phyloP scores from a whole-genome alignment of 2,329 filamentous ascomycete species.

The Plectosphaerella cucumerina region DNA sequence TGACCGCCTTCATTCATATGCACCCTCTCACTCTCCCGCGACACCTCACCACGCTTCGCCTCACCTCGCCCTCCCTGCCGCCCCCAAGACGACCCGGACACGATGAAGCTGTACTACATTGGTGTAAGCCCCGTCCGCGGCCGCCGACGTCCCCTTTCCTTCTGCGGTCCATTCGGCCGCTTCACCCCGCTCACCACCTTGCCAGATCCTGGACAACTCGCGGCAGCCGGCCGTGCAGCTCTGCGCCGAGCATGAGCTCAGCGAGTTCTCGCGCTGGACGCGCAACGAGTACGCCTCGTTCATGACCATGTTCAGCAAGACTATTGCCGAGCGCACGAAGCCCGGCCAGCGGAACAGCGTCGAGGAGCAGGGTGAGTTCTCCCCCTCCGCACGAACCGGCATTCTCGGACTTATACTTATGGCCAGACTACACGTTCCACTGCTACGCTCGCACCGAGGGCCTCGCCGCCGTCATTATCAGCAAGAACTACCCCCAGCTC shows the following conservation, averaged over 20 bases:
- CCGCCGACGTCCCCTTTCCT: background rate
- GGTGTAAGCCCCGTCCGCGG: slow-evolving; percentile 55
- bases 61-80: too few species aligned
- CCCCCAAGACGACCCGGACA: slow-evolving; percentile 19
- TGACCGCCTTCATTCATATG: background rate
- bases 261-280: slow-evolving; percentile 76
- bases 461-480: background rate
- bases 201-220: slow-evolving; percentile 77
- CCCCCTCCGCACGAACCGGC: background rate
- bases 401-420: background rate
- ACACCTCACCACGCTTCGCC: background rate
- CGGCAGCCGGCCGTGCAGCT: slow-evolving; percentile 73
- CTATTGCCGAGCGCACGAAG: slow-evolving; percentile 78
- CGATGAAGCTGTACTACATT: slow-evolving; percentile 85
- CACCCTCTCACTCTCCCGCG: background rate
- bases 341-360: slow-evolving; percentile 82
- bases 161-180: slow-evolving; percentile 5
- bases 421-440: slow-evolving; percentile 66
- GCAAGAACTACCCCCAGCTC: background rate
- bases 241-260: slow-evolving; percentile 71
- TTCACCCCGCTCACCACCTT: background rate
- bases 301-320: slow-evolving; percentile 83
- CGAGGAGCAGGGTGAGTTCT: slow-evolving; percentile 65
- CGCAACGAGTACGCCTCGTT: slow-evolving; percentile 62
- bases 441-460: slow-evolving; percentile 73